Base-by-base conservation (phyloP, 768 basidiomycete species). In the Boletus tomentosulus region DNA sequence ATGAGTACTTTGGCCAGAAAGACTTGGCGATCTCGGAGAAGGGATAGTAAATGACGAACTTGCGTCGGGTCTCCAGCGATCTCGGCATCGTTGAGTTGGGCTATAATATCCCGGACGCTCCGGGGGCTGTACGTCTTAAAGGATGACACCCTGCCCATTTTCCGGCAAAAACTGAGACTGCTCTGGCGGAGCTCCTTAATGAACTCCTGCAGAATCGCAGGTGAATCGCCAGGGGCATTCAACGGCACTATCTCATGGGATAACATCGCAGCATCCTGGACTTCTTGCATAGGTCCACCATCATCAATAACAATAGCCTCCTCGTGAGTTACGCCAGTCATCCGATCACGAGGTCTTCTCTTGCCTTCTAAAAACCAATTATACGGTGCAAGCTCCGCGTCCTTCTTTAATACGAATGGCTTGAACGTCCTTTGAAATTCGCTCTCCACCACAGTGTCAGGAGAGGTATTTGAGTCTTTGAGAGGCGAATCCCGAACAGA, bases 1-100 rank as follows among this genome's bases (percentile, higher is more conserved):
- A 90, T 85, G 38, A 98, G 75, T 3, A 85, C 82, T 71, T 97
- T 98, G 47, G 85, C 82, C 0, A 87, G 87, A 44, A 92, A 74
- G 25, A 74, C 62, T 6, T 67, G 69, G 12, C 87, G 82, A 56
- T 93, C 78, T 48, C 76, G 73, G 10, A 99, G 77, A 54, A 81
- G 69, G 11, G 72, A 65, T 37, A 87, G 75, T 11, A 92, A 73
- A n/a, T 74, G 69, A 27, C 89, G 84, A 19, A 90, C 89, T 51
- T 79, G 74, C 5, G 76, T 72, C 19, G 82, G 82, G 56, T 96
- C 87, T 22, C 87, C 87, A 44, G 80, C 74, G 3, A 92, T 73
- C 69, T 91, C 87, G 9, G 88, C 89, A 61, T 94, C 91, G 15
- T 79, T 84, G 15, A 96, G 79, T 59, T 79, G 77, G 3, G 76